Evolutionary conservation across 2,329 filamentous ascomycete species (phyloP).

Genomic region (Colletotrichum destructivum): DNA sequence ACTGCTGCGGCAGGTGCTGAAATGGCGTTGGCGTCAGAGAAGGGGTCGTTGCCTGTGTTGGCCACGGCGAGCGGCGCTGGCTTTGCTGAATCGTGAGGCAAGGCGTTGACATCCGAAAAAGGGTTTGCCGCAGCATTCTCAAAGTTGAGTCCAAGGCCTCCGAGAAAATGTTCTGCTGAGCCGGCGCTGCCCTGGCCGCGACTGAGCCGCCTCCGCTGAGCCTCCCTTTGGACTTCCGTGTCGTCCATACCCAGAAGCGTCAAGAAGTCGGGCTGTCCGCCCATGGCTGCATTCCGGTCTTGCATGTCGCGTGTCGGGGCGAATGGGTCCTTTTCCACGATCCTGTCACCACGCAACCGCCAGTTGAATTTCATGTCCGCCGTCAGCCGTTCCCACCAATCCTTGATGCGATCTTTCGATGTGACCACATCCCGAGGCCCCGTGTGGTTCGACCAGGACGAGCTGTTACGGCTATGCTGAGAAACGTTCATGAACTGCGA

Average conservation of each 20-base stretch:
- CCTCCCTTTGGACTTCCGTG: slow-evolving; percentile 55
- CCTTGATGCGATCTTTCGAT: slow-evolving; percentile 57
- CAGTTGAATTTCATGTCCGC: slow-evolving; percentile 58
- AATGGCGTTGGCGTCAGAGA: slow-evolving; percentile 65
- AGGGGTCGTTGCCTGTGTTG: slow-evolving; percentile 57
- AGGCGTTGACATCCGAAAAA: slow-evolving; percentile 64
- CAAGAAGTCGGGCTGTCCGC: slow-evolving; percentile 60
- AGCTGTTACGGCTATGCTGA: slow-evolving; percentile 58
- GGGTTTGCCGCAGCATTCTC: slow-evolving; percentile 55
- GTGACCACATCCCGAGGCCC: slow-evolving; percentile 45
- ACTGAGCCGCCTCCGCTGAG: slow-evolving; percentile 53
- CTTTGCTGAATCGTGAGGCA: slow-evolving; percentile 56
- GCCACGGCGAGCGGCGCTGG: slow-evolving; percentile 54
- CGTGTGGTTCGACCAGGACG: slow-evolving; percentile 44
- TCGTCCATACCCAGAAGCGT: slow-evolving; percentile 61
- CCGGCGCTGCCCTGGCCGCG: slow-evolving; percentile 52
- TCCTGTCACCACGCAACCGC: slow-evolving; percentile 51
- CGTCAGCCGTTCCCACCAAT: slow-evolving; percentile 62
- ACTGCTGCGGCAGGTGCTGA: slow-evolving; percentile 45
- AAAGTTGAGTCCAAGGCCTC: slow-evolving; percentile 56
- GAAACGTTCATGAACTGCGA: slow-evolving; percentile 64
- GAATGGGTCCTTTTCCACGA: slow-evolving; percentile 48
- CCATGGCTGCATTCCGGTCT: slow-evolving; percentile 42
- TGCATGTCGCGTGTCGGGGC: slow-evolving; percentile 47
- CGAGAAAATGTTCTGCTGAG: slow-evolving; percentile 57